A percentile compares a stretch with the other conserved stretches of the same genome.
Conservation (phyloP, 331 rosid genomes). For the Quercus lobata region DNA sequence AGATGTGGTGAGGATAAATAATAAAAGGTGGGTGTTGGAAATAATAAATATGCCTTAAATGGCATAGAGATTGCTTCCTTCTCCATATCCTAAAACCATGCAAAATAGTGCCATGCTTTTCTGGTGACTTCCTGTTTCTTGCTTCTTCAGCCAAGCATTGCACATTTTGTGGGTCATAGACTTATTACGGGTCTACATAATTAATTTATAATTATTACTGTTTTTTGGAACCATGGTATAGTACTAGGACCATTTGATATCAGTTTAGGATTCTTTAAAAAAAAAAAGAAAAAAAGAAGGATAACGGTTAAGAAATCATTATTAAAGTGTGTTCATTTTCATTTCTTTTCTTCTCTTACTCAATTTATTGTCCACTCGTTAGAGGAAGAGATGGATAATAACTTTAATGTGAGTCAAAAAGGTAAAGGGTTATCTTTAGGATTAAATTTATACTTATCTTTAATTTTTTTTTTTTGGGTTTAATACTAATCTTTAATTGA, state of each 20-base stretch:
- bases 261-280: neutral
- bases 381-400: no score
- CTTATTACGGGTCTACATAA: constrained; percentile 24
- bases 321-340: no score
- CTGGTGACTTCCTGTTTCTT: constrained; percentile 16
- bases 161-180: constrained; percentile 37
- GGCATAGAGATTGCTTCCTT: constrained; percentile 39
- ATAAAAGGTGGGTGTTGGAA: neutral
- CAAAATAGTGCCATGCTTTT: constrained; percentile 32
- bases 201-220: constrained; percentile 9
- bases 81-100: constrained; percentile 23
- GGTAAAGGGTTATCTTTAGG: no score
- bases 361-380: no score
- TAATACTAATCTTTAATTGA: no score
- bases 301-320: no score
- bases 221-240: constrained; percentile 22
- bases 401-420: no score
- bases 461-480: no score
- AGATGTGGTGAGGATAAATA: neutral
- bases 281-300: no score
- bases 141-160: constrained; percentile 28
- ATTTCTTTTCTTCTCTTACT: no score
- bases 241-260: constrained; percentile 2
- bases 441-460: no score
- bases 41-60: constrained; percentile 16